Percentiles rank a stretch among this genome's conserved stretches.
Conservation (phyloP, 164 flowering plant genomes). For the Dillenia suffruticosa region DNA sequence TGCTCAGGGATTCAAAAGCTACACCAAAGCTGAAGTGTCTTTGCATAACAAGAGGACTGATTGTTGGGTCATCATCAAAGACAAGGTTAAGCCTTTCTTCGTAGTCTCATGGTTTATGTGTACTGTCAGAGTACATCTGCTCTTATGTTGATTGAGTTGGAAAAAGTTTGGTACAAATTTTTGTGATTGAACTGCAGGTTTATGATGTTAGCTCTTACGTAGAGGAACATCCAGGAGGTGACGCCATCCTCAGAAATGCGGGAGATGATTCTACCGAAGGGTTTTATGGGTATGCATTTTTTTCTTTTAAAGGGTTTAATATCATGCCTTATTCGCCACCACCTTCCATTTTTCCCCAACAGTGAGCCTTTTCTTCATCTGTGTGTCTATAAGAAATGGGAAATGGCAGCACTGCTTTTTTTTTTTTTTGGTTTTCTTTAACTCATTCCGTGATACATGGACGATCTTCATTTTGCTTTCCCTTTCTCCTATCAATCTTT, state of each 20-base stretch:
- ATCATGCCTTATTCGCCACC: not conserved
- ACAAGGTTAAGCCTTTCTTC: conserved; percentile 44
- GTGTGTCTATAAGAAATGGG: not conserved
- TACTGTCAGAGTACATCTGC: not conserved
- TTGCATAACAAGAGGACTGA: conserved; percentile 78
- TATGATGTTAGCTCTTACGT: conserved; percentile 93
- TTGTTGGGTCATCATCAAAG: conserved; percentile 95
- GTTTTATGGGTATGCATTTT: conserved; percentile 71
- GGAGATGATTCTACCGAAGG: conserved; percentile 98
- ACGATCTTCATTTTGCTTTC: too few relatives aligned
- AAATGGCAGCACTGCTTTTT: not conserved
- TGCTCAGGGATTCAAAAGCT: conserved; percentile 42
- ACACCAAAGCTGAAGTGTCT: conserved; percentile 65
- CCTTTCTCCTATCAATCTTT: too few relatives aligned
- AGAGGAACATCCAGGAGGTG: conserved; percentile 98
- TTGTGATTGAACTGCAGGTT: conserved; percentile 37
- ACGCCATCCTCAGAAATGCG: conserved; percentile 86
- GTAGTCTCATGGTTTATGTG: not conserved
- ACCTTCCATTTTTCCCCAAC: not conserved
- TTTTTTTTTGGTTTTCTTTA: not conserved
- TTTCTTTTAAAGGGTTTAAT: not conserved
- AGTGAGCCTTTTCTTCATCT: not conserved
- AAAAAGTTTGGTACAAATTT: not conserved
- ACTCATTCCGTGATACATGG: not conserved
- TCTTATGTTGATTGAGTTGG: not conserved